phyloP scores from a whole-genome alignment of 257 asterid species.

The Solanum tarijense region DNA sequence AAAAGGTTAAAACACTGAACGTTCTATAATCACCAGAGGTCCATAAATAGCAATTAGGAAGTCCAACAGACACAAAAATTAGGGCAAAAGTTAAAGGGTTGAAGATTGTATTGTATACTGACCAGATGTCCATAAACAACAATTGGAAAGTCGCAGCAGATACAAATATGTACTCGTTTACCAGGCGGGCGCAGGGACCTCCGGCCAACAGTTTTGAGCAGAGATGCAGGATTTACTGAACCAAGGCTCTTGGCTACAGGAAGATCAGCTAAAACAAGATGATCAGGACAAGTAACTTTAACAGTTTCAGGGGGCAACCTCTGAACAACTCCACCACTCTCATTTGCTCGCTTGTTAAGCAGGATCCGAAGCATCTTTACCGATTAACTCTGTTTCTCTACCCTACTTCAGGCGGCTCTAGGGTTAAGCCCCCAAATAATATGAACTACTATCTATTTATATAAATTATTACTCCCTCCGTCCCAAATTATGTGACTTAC shows the following conservation, averaged over 20 bases:
- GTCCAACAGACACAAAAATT: neutral
- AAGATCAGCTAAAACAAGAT: constrained; percentile 86
- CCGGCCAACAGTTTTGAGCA: constrained; percentile 61
- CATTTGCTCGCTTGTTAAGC: constrained; percentile 74
- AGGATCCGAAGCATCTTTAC: constrained; percentile 80
- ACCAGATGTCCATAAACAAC: constrained; percentile 95
- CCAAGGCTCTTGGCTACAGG: constrained; percentile 93
- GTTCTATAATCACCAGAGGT: neutral
- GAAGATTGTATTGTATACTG: neutral
- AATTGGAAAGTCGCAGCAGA: constrained; percentile 73
- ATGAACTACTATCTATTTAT: no score
- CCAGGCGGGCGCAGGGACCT: constrained; percentile 92
- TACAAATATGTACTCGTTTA: constrained; percentile 92
- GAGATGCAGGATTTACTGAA: constrained; percentile 38
- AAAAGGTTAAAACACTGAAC: neutral
- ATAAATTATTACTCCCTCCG: neutral
- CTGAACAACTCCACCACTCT: constrained; percentile 50
- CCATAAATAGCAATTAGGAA: neutral
- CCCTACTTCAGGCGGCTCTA: neutral
- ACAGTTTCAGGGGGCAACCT: constrained; percentile 46
- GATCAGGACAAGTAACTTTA: constrained; percentile 94
- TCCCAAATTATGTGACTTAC: no score
- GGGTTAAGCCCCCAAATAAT: neutral
- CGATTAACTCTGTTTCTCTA: neutral
- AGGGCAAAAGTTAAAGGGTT: neutral